Percentiles rank a stretch among this genome's conserved stretches.
Conservation (phyloP, 2,329 filamentous ascomycete genomes). For the Phialophora expanda region DNA sequence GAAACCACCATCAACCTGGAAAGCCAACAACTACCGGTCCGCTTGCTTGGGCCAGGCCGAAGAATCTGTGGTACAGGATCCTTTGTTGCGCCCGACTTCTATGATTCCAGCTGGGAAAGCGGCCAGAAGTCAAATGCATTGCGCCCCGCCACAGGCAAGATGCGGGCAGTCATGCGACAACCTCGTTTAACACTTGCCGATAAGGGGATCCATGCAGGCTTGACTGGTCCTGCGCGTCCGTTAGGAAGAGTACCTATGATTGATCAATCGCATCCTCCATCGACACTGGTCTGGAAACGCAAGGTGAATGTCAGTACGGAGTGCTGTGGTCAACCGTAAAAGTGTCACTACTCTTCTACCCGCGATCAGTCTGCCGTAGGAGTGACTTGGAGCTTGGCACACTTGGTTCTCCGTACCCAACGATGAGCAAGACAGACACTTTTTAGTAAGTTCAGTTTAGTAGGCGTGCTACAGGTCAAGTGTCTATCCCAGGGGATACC, state of each 20-base stretch:
- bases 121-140: neutral
- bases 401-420: neutral
- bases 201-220: neutral
- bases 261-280: neutral
- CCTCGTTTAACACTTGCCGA: neutral
- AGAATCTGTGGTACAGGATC: slow-evolving; percentile 2
- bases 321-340: no score
- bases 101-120: neutral
- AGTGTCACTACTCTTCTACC: neutral
- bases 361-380: neutral
- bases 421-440: neutral
- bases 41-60: neutral
- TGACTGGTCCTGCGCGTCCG: neutral
- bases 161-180: slow-evolving; percentile 3
- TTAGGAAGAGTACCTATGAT: neutral
- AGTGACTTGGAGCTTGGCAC: neutral
- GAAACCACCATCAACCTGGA: slow-evolving; percentile 18
- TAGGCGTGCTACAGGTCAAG: neutral
- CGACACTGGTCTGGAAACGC: neutral
- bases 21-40: slow-evolving; percentile 5
- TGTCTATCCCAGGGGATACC: neutral
- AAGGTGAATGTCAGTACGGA: neutral
- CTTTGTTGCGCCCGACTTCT: slow-evolving; percentile 15
- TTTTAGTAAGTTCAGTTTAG: neutral
- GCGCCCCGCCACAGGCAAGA: neutral